phyloP scores from a whole-genome alignment of 176 grass and related monocot species.

The Areca catechu region DNA sequence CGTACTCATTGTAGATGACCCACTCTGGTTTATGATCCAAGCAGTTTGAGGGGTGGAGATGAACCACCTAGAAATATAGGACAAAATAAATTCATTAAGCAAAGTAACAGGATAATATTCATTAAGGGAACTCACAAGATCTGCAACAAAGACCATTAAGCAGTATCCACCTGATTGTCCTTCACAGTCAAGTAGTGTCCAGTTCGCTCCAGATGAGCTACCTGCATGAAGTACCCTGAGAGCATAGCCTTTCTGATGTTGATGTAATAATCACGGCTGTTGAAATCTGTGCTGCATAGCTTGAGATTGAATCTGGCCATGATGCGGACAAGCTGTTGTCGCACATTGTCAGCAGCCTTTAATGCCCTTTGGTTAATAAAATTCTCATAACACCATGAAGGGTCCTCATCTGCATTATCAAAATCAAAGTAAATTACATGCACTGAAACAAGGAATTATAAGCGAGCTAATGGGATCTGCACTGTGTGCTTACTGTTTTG shows the following conservation, averaged over 20 bases:
- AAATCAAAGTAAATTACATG: conserved; percentile 1
- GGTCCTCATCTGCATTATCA: conserved; percentile 55
- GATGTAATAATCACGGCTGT: conserved; percentile 74
- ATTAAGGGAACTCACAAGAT: no score
- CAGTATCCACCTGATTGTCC: conserved; percentile 73
- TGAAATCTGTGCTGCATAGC: conserved; percentile 83
- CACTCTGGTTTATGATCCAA: conserved; percentile 94
- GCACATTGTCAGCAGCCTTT: conserved; percentile 92
- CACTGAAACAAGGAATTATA: not conserved
- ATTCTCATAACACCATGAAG: conserved; percentile 96
- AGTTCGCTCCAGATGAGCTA: conserved; percentile 82
- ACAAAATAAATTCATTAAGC: not conserved
- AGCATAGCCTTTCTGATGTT: conserved; percentile 89
- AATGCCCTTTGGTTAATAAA: conserved; percentile 73
- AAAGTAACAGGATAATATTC: no score
- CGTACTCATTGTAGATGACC: conserved; percentile 43
- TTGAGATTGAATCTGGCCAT: conserved; percentile 96
- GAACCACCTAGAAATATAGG: conserved; percentile 47
- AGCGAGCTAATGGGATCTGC: not conserved
- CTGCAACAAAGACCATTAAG: no score
- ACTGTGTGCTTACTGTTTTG: conserved; percentile 60
- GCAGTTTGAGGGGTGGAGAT: conserved; percentile 88
- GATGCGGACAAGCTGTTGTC: conserved; percentile 86
- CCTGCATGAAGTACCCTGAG: conserved; percentile 96
- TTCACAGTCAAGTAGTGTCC: conserved; percentile 92